Conservation (phyloP, 345 rosid species). For the Boechera retrofracta region DNA sequence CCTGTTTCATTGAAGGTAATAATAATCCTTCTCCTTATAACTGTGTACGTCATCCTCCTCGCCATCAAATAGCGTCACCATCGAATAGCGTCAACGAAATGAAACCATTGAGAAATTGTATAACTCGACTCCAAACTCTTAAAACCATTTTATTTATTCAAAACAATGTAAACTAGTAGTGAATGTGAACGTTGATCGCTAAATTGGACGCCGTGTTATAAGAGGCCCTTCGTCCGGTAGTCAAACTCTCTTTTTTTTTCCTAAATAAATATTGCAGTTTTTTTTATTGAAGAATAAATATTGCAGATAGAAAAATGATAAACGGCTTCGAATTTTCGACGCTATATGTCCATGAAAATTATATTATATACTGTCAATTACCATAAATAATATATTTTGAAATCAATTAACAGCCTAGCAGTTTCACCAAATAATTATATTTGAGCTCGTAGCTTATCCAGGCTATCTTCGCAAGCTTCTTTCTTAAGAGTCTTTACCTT, state of each 20-base stretch:
- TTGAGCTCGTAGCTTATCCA: background rate
- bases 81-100: background rate
- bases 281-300: no score
- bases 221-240: background rate
- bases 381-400: background rate
- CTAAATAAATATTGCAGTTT: background rate
- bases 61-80: background rate
- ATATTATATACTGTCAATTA: background rate
- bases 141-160: background rate
- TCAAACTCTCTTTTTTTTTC: background rate
- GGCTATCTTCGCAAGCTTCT: background rate
- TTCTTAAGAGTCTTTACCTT: background rate
- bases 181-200: constrained; percentile 24
- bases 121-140: no score
- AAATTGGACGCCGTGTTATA: constrained; percentile 6
- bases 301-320: background rate
- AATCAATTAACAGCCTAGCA: background rate
- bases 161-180: background rate
- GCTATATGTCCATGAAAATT: background rate
- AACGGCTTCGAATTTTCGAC: background rate
- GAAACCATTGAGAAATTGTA: background rate
- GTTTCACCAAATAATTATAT: constrained; percentile 4
- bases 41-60: constrained; percentile 24
- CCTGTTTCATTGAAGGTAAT: background rate
- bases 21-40: constrained; percentile 22